Percentiles rank a stretch among this genome's conserved stretches.
These are phyloP conservation scores for Solanum corneliomulleri DNA, from an alignment of 257 asterid species.

Conservation along the genomic window DNA sequence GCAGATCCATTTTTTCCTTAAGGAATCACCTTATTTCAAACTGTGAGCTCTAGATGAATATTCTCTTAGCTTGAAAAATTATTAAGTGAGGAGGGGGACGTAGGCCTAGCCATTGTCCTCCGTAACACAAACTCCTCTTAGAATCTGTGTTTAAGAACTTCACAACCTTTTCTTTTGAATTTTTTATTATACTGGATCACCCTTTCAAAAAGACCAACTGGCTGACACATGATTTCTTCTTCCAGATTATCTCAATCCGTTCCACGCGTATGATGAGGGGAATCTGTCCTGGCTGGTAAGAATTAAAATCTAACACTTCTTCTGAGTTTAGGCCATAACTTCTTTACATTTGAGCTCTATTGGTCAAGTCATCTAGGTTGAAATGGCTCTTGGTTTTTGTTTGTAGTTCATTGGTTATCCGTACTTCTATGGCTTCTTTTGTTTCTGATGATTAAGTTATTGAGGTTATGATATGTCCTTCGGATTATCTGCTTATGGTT, in stretches of 20 bases:
- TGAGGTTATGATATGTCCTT: background rate
- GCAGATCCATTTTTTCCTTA: background rate
- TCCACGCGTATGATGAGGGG: constrained; percentile 96
- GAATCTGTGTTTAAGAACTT: background rate
- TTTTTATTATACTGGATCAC: background rate
- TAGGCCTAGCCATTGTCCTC: background rate
- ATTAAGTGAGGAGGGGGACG: background rate
- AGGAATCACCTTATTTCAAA: background rate
- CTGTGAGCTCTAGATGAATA: background rate
- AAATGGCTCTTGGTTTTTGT: background rate
- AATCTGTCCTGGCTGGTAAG: constrained; percentile 98
- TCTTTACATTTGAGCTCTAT: background rate
- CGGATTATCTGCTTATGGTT: background rate
- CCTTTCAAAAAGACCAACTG: background rate
- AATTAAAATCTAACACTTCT: background rate
- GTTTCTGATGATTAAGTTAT: background rate
- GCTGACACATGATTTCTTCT: background rate
- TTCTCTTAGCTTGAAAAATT: background rate
- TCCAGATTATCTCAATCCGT: constrained; percentile 86
- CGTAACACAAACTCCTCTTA: background rate
- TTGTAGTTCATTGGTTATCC: background rate
- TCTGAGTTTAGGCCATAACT: background rate
- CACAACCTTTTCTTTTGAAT: background rate
- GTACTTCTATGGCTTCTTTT: background rate
- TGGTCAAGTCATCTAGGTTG: background rate